Evolutionary conservation across 2,329 filamentous ascomycete genomes (phyloP), one percentile per base, ranked within the genome.

Genomic region (Colletotrichum melonis): DNA sequence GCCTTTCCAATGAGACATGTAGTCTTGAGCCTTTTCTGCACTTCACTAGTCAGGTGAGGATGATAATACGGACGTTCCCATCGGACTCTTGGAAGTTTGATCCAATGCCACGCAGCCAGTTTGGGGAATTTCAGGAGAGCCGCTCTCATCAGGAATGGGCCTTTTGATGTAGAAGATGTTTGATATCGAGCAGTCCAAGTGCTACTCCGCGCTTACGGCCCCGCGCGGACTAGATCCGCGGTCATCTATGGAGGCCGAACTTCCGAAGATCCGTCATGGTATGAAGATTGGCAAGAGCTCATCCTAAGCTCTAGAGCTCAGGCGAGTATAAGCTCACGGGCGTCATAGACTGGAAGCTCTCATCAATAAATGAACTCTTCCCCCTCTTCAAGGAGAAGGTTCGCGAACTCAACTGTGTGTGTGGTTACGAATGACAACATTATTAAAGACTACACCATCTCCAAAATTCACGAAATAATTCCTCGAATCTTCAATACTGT

Each of bases 101-200:
- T 54, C 24, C 22, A 19, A 16, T 19, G 28, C 32, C 26, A 14
- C 22, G 6, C 4, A 8, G 4, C 52, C 49, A 22, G 8, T 63
- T 69, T 24, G 8, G 35, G 69, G 16, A 72, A 72, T 68, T 58
- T n/a, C 12, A 14, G 30, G 65, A 68, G 64, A 72, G 63, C 28
- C 12, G 3, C 4, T n/a, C 26, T 62, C 28, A 22, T n/a, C 38
- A n/a, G 16, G 12, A 58, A 26, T 38, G 58, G 64, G 63, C 58
- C 11, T 62, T 58, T 32, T 54, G 16, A 24, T 26, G 12, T 28
- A 14, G 28, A n/a, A 24, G 52, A 28, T 28, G 49, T 63, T 46
- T 59, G 42, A n/a, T 26, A 68, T 54, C 52, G 26, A 14, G 68
- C 52, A 59, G 22, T 11, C 57, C 26, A 54, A 42, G 38, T 69